These are phyloP conservation scores for Delitschia confertaspora DNA, from an alignment of 495 filamentous ascomycete genomes.

Conservation along the genomic window DNA sequence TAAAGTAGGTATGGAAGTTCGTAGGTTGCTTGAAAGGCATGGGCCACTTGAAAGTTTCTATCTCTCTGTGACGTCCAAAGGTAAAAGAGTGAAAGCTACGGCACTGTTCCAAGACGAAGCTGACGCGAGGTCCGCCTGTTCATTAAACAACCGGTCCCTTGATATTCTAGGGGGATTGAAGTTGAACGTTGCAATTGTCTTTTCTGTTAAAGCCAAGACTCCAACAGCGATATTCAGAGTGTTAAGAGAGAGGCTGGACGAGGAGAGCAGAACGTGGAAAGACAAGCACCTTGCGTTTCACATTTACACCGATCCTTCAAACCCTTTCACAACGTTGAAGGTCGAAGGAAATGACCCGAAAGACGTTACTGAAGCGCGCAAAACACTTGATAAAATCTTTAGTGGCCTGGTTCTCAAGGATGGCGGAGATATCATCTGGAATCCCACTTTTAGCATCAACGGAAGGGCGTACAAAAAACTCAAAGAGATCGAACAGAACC, in stretches of 20 bases:
- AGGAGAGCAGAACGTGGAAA: neutral
- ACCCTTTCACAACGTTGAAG: slow-evolving; percentile 25
- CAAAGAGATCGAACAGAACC: neutral
- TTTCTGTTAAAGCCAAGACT: too few relatives aligned
- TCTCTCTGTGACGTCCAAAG: slow-evolving; percentile 1
- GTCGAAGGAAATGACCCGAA: slow-evolving; percentile 37
- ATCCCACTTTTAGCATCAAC: neutral
- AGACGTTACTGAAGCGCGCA: slow-evolving; percentile 35
- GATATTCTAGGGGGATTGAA: neutral
- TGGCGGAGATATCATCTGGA: neutral
- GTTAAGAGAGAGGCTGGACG: too few relatives aligned
- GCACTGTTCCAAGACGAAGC: slow-evolving; percentile 20
- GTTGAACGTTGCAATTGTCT: too few relatives aligned
- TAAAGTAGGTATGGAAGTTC: slow-evolving; percentile 7
- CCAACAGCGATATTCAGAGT: too few relatives aligned
- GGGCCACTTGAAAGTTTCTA: slow-evolving; percentile 15
- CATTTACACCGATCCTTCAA: neutral
- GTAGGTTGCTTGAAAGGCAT: slow-evolving; percentile 5
- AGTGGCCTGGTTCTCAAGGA: neutral
- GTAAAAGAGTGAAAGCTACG: slow-evolving; percentile 18
- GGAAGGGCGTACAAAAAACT: neutral
- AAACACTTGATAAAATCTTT: slow-evolving; percentile 26
- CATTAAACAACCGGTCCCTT: slow-evolving; percentile 11
- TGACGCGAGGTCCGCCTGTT: slow-evolving; percentile 12
- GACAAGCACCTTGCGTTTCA: neutral